These are phyloP conservation scores for Isabelozyma rhagii DNA, from an alignment of 805 yeast species.

Conservation along the genomic window DNA sequence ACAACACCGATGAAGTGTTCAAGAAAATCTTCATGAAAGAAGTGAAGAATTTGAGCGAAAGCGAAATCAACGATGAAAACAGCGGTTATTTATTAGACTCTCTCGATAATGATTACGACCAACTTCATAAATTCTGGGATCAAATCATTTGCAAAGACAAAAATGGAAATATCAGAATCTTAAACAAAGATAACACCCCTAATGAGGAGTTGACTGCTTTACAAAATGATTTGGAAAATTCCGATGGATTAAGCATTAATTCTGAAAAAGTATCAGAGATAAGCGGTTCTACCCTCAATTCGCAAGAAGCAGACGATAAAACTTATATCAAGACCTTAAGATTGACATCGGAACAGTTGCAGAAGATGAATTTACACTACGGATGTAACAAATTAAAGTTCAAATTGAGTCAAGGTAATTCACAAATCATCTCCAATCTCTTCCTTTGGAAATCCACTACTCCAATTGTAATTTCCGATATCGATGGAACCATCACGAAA, in stretches of 20 bases:
- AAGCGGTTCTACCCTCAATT: constrained; percentile 6
- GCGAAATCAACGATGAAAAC: constrained; percentile 6
- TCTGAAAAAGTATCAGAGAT: constrained; percentile 42
- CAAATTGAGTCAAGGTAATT: constrained; percentile 78
- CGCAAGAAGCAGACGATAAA: constrained; percentile 10
- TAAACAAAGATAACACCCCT: constrained; percentile 27
- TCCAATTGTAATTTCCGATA: constrained; percentile 94
- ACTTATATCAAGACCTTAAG: constrained; percentile 82
- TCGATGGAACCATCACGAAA: constrained; percentile 96
- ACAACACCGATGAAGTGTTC: constrained; percentile 72
- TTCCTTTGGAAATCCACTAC: constrained; percentile 80
- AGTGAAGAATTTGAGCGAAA: constrained; percentile 31
- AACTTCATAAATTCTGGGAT: constrained; percentile 30
- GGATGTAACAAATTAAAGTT: constrained; percentile 82
- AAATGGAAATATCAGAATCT: constrained; percentile 65
- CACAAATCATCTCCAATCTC: constrained; percentile 68
- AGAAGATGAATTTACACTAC: constrained; percentile 62
- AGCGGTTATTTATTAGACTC: constrained; percentile 1
- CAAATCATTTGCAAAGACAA: constrained; percentile 50
- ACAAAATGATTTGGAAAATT: constrained; percentile 26
- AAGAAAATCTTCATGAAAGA: constrained; percentile 75
- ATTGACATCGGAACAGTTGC: constrained; percentile 85
- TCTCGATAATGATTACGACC: constrained; percentile 7
- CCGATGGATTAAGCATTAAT: constrained; percentile 5
- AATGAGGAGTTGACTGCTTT: constrained; percentile 56